A percentile compares a stretch with the other conserved stretches of the same genome.
Conservation (phyloP, 257 asterid species). For the Ligustrum vulgare region DNA sequence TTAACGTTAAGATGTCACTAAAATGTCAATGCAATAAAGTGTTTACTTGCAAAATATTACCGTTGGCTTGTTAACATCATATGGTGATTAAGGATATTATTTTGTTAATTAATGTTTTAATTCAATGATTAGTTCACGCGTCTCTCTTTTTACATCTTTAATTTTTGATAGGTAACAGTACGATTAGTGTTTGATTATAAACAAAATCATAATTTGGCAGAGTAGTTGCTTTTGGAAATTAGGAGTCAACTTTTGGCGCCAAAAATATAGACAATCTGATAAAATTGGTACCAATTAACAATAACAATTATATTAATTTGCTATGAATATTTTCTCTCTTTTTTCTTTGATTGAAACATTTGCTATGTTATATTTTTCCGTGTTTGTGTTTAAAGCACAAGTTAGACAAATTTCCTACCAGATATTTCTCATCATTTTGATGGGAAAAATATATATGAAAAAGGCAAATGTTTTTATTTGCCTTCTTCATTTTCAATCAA, state of each 20-base stretch:
- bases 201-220: not conserved
- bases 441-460: no score
- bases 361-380: no score
- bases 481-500: no score
- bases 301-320: no score
- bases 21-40: not conserved
- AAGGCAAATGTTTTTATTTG: no score
- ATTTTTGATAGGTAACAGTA: not conserved
- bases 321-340: no score
- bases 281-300: not conserved
- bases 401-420: no score
- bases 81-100: not conserved
- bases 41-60: not conserved
- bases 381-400: no score
- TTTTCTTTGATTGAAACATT: no score
- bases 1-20: not conserved
- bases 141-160: not conserved
- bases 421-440: no score
- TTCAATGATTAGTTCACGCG: not conserved
- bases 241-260: not conserved
- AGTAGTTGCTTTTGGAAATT: not conserved
- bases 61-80: constrained; percentile 11
- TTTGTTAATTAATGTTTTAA: not conserved
- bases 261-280: no score
- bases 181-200: not conserved